Evolutionary conservation across 2,329 filamentous ascomycete genomes (phyloP).

Genomic region (Coniochaeta hoffmannii): DNA sequence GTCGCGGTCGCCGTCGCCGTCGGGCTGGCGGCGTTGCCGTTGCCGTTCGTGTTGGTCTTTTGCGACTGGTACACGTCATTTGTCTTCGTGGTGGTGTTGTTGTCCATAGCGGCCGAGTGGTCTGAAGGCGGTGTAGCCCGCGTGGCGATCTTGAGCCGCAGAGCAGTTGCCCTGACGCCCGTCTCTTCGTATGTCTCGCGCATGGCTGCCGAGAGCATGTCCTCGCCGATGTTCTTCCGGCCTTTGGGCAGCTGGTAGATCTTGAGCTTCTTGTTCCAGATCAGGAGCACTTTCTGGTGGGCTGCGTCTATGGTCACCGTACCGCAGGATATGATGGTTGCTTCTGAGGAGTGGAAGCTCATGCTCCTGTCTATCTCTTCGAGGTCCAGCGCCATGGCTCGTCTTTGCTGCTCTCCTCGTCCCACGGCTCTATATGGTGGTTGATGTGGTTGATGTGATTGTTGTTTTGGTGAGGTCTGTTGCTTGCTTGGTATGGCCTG

Average conservation of each 20-base stretch:
- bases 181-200: slow-evolving; percentile 42
- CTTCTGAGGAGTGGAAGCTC: slow-evolving; percentile 31
- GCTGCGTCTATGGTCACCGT: slow-evolving; percentile 34
- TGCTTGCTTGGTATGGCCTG: not conserved
- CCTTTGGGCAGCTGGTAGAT: slow-evolving; percentile 42
- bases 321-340: slow-evolving; percentile 37
- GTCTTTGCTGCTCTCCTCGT: too few relatives aligned
- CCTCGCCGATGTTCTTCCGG: slow-evolving; percentile 38
- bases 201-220: slow-evolving; percentile 31
- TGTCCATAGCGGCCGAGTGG: not conserved
- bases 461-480: not conserved
- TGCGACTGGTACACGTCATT: not conserved
- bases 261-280: slow-evolving; percentile 33
- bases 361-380: slow-evolving; percentile 22
- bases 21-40: not conserved
- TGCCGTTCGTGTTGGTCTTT: not conserved
- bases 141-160: slow-evolving; percentile 33
- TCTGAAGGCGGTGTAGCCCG: slow-evolving; percentile 28
- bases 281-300: slow-evolving; percentile 28
- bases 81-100: not conserved
- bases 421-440: not conserved
- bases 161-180: slow-evolving; percentile 29
- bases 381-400: slow-evolving; percentile 14
- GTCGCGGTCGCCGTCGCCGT: too few relatives aligned
- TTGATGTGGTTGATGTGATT: not conserved